Base-by-base conservation (phyloP, 1,284 basidiomycete species). In the Rhizopogon parksii region DNA sequence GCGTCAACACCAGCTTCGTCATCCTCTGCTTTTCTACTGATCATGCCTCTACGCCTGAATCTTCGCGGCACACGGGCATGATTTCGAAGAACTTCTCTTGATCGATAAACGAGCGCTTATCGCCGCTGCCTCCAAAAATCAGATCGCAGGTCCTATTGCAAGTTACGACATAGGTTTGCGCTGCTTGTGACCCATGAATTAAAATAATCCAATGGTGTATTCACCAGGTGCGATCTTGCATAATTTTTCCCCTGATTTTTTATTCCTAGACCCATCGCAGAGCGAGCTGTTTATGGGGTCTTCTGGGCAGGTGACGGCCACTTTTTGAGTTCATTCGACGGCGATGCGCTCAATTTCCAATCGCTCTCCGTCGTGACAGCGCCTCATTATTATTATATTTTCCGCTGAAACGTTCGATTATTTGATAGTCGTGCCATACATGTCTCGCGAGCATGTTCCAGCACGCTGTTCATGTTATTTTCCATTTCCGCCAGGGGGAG, bases 91-190 rank as follows among this genome's bases (percentile, higher is more conserved):
- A 9, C 36, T 46, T 39, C 50, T 53, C 53, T 43, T 47, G 47
- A 62, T 63, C 52, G 60, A 68, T 64, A 54, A 60, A 61, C 50
- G 40, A 40, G 51, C 52, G 52, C 59, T 52, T 62, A 65, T 61
- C 63, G 52, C 40, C 39, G n/a, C 34, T 47, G 19, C 40, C 50
- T 32, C 30, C 17, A 34, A 43, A 32, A 19, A 30, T 43, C 12
- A 30, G 17, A 42, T 42, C 27, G 40, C 25, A 25, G 25, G 40
- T 30, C 19, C 17, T 43, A 6, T 17, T 19, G 17, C 42, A 19
- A 32, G 17, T 32, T 43, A 17, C 17, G 9, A 32, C 11, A 11
- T 32, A 32, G 30, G 42, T 43, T 43, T 43, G 30, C 42, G 42
- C 42, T 9, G 27, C 42, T 30, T 32, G 30, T 32, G 19, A 15